Evolutionary conservation across 805 yeast species (phyloP).

Genomic region (Citeromyces matritensis): DNA sequence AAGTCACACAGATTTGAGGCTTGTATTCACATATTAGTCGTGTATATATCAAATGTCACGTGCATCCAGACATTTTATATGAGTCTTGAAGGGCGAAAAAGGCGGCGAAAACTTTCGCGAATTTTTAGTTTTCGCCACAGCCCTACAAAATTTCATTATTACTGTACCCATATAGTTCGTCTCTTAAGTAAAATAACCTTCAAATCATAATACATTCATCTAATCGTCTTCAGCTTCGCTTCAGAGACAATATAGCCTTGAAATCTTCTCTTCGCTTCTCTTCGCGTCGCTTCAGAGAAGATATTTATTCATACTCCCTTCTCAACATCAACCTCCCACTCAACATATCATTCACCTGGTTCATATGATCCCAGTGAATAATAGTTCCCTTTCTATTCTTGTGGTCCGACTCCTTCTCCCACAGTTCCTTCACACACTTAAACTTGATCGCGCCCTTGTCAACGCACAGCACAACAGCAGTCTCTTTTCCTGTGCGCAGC

Average conservation of each 20-base stretch:
- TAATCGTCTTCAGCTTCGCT: background rate
- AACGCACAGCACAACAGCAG: constrained; percentile 54
- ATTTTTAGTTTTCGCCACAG: no score
- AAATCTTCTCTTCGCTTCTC: no score
- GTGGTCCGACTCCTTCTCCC: constrained; percentile 46
- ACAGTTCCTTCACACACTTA: constrained; percentile 38
- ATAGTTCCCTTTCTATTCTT: constrained; percentile 49
- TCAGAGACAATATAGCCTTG: no score
- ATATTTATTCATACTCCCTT: constrained; percentile 12
- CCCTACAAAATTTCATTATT: no score
- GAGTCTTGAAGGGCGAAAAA: no score
- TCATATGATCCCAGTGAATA: constrained; percentile 55
- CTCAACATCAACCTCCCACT: constrained; percentile 54
- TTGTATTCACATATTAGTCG: no score
- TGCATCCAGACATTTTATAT: no score
- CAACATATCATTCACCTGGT: constrained; percentile 46
- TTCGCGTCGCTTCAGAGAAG: no score
- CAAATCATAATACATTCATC: background rate
- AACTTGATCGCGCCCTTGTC: constrained; percentile 52
- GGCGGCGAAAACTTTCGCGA: no score
- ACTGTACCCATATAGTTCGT: no score
- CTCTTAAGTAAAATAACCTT: background rate
- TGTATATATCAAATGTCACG: no score
- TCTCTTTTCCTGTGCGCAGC: constrained; percentile 9
- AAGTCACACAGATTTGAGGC: no score